Base-by-base conservation (phyloP, 2,329 filamentous ascomycete species). In the Simplicillium aogashimaense region DNA sequence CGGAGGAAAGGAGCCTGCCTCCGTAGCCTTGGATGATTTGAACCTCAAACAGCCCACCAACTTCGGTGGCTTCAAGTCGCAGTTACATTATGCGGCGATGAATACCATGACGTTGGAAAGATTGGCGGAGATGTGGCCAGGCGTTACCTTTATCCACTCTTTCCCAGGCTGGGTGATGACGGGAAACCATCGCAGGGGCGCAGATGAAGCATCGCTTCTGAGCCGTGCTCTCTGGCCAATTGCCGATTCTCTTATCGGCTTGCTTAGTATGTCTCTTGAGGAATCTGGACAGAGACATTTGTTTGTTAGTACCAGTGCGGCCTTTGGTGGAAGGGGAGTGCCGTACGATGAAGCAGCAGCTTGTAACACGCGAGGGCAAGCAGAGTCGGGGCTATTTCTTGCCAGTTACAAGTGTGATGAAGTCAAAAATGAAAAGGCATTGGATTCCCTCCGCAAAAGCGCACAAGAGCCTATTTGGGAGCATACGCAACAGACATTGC, bases 251-350 rank as follows among this genome's bases (percentile, higher is more conserved):
- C 42, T 63, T 16, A 51, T 63, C 17, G 4, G 14, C 2, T 36
- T 61, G 0, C 43, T 64, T 8, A 44, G 47, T 3, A 40, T 53
- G 4, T 53, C 43, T 20, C 42, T 57, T n/a, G 53, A 62, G n/a
- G 54, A 50, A 37, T 56, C 56, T 20, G 59, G 41, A 3, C 57
- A 63, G 42, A 52, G 57, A 14, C 39, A 63, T 30, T 38, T 63
- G 43, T 63, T 62, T 38, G 49, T 56, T 29, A 45, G 56, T 36
- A 63, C 60, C 2, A 63, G 56, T 38, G 55, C 58, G 43, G 51
- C 48, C 9, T 63, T 55, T 48, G 60, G 59, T 3, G 60, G 59
- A 7, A 51, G 46, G 10, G 58, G 60, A 1, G 48, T 56, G 4
- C 47, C 52, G 2, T 63, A 59, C 58, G 42, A 41, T 4, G 57